Base-by-base conservation (phyloP, 73 alveolate genomes). In the Paramecium tetraurelia region DNA sequence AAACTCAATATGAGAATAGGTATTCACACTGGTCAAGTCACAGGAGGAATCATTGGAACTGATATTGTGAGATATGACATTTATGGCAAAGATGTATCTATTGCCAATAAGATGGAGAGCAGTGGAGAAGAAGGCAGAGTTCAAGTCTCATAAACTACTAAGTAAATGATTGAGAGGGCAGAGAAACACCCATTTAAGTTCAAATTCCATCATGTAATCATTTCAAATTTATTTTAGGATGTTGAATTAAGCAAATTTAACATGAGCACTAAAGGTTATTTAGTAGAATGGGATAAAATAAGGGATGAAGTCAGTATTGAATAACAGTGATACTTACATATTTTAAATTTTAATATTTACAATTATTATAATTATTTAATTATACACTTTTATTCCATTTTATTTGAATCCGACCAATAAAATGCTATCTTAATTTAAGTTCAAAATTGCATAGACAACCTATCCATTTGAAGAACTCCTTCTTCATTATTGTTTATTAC, bases 1-100 rank as follows among this genome's bases (percentile, higher is more conserved):
- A 92, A 7, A 85, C 93, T 92, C 10, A 87, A 93, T 43, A 93
- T 93, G 96, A 89, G 96, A 87, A 93, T 93, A 18, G 95, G 96
- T 7, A 92, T 93, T 27, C 96, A 93, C 22, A 92, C 88, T 7
- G 95, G 88, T 12, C 33, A 48, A 18, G 87, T 85, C 9, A 85
- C 27, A 12, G 92, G 86, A 12, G 92, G 92, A 0, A 85, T 85
- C 36, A 85, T 63, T 20, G 92, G 92, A 50, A 85, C 92, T 6
- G 85, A 85, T 85, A 85, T 85, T 57, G 92, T 85, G 14, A 46
- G 92, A 33, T 85, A 85, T 85, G 92, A 85, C n/a, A 41, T 85
- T 8, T 85, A 85, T 63, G 86, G 89, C 2, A 76, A 76, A 16
- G 92, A 85, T 85, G 92, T 85, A 8, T 85, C 85, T 0, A 85